Evolutionary conservation across 2,329 filamentous ascomycete species (phyloP), one percentile per base, ranked within the genome.

Genomic region (Aspergillus jensenii): DNA sequence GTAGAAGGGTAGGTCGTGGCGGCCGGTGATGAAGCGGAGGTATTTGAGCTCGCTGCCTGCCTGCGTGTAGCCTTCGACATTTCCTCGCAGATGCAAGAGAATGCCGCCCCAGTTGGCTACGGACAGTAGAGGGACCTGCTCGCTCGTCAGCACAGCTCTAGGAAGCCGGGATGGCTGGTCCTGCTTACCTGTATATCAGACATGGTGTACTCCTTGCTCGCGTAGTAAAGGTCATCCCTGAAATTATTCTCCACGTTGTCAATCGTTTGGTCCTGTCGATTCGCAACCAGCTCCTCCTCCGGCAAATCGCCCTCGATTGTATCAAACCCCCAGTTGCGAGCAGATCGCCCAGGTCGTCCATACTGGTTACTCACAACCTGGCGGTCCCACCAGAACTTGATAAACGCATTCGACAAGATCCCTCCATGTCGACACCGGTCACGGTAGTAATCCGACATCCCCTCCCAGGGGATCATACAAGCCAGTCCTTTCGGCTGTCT

Each of bases 81-180:
- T 90, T 2, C 88, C 88, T 7, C 87, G 79, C 5, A 90, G 78
- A 63, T 90, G 88, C 1, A 90, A 78, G 4, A 87, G 71, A 48
- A 90, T 90, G 1, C 87, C 87, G 11, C 87, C 87, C 87, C 87
- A 90, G 69, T 90, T 90, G 0, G 82, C 88, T 0, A 90, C 87
- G 0, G 81, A 84, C 0, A 90, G 79, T 0, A 90, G 65, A 0
- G 88, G 88, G 0, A 64, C 62, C 58, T 62, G 35, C 4, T 14
- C 43, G 4, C 8, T 31, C 37, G 17, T 40, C 6, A 19, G 41
- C 6, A 25, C 19, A 9, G 9, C 4, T 25, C 14, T 31, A 39
- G 21, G 8, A 17, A 39, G 7, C 4, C 14, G 27, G 19, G n/a
- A 12, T 14, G 21, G 9, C 9, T 6, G 6, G 8, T 17, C n/a